phyloP scores from a whole-genome alignment of 768 basidiomycete species.

The Leccinum variicolor region DNA sequence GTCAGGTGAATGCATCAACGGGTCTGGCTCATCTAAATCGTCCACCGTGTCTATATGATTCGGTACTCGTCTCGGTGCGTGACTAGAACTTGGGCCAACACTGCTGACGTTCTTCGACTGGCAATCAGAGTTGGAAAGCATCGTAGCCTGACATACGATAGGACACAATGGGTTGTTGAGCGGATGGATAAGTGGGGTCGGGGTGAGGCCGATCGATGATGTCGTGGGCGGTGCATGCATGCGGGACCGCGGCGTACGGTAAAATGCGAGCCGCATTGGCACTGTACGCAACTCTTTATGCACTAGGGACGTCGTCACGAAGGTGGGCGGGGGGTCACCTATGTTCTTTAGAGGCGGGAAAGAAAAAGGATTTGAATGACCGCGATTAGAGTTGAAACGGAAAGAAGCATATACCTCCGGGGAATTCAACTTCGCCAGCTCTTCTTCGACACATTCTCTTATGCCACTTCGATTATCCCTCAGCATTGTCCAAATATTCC shows the following conservation, averaged over 20 bases:
- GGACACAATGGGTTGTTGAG: slow-evolving; percentile 21
- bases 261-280: slow-evolving; percentile 35
- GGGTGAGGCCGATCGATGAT: not conserved
- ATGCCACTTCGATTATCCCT: slow-evolving; percentile 17
- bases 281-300: slow-evolving; percentile 36
- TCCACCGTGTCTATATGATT: not conserved
- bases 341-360: not conserved
- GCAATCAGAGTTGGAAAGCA: slow-evolving; percentile 10
- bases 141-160: slow-evolving; percentile 29
- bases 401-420: slow-evolving; percentile 17
- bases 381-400: not conserved
- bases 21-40: not conserved
- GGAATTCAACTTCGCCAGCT: slow-evolving; percentile 21
- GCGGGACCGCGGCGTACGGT: slow-evolving; percentile 30
- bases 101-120: not conserved
- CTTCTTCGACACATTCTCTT: slow-evolving; percentile 25
- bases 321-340: slow-evolving; percentile 16
- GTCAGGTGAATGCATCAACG: slow-evolving; percentile 10
- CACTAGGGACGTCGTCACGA: slow-evolving; percentile 32
- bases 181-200: slow-evolving; percentile 14
- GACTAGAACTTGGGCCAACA: not conserved
- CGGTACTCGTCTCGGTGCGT: not conserved
- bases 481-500: slow-evolving; percentile 39
- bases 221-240: not conserved
- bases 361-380: not conserved